Base-by-base conservation (phyloP, 208 protist species). In the Balamuthia mandrillaris region DNA sequence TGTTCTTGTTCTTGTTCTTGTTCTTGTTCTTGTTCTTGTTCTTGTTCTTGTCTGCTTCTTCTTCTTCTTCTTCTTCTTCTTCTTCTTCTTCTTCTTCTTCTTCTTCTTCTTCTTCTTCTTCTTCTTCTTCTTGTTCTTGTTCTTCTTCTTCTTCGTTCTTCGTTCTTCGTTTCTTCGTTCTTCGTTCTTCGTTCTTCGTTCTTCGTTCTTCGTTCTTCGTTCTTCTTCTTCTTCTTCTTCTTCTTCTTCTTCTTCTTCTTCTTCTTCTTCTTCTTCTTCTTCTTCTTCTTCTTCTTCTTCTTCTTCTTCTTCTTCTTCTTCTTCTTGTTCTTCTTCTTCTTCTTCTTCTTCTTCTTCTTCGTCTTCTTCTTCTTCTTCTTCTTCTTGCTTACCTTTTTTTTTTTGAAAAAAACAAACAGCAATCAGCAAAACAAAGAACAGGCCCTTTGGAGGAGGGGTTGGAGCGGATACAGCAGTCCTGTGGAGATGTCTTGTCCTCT, bases 211-310 rank as follows among this genome's bases (percentile, higher is more conserved):
- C 29, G 3, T 37, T 61, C 21, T 61, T 10, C 29, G 10, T 27
- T 27, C 5, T 27, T 27, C n/a, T 27, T 10, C 33, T 37, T 16
- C 27, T 85, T 86, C 35, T 61, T 83, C 54, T 86, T 89, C 54
- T 37, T 49, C 29, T 37, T 35, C 79, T 81, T 87, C 83, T 24
- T 68, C 51, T 37, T 51, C 86, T 18, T 12, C 60, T 9, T 16
- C 21, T 9, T 56, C n/a, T 31, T n/a, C 68, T 87, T 86, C 52
- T 65, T 63, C 72, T 78, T 84, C 39, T 18, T 49, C 29, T 21
- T 35, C 79, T 85, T 85, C 84, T 84, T 84, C 41, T 60, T 90
- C 41, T 21, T 33, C 42, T 27, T 75, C 41, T 18, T 37, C 33
- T 37, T 37, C 61, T 7, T 16, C 61, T 7, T 41, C 33, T 37